phyloP scores from a whole-genome alignment of 148 eudicot species.

The Limonium bicolor region DNA sequence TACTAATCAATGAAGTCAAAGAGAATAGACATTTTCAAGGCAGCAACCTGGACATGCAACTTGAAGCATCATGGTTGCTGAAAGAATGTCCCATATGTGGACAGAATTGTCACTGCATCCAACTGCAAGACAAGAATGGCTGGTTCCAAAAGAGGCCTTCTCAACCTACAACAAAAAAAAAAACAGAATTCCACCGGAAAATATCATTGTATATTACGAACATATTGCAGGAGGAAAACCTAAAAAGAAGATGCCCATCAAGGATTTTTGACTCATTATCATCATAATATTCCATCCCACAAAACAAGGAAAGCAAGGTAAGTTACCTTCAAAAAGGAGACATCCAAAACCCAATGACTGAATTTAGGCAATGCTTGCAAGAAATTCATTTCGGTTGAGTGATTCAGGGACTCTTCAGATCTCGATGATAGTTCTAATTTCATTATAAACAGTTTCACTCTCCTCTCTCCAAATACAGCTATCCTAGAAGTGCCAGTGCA shows the following conservation, averaged over 20 bases:
- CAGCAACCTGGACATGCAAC: constrained; percentile 52
- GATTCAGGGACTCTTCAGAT: constrained; percentile 2
- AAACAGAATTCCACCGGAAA: constrained; percentile 2
- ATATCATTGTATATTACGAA: not conserved
- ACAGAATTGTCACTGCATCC: constrained; percentile 86
- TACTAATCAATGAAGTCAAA: not conserved
- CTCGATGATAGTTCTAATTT: constrained; percentile 9
- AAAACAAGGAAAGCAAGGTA: not conserved
- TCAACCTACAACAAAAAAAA: constrained; percentile 23
- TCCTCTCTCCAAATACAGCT: constrained; percentile 66
- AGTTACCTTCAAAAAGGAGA: constrained; percentile 51
- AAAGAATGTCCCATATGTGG: constrained; percentile 46
- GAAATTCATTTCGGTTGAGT: constrained; percentile 14
- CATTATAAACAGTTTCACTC: constrained; percentile 52
- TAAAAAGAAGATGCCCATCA: not conserved
- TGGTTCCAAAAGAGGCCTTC: constrained; percentile 13
- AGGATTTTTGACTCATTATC: not conserved
- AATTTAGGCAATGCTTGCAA: constrained; percentile 49
- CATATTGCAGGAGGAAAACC: not conserved
- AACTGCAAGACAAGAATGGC: constrained; percentile 37
- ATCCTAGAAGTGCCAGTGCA: constrained; percentile 16
- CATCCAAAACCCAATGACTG: constrained; percentile 76
- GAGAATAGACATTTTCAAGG: not conserved
- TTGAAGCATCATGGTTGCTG: constrained; percentile 15
- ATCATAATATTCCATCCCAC: not conserved